Conservation (phyloP, 345 rosid species). For the Eucalyptus coolabah region DNA sequence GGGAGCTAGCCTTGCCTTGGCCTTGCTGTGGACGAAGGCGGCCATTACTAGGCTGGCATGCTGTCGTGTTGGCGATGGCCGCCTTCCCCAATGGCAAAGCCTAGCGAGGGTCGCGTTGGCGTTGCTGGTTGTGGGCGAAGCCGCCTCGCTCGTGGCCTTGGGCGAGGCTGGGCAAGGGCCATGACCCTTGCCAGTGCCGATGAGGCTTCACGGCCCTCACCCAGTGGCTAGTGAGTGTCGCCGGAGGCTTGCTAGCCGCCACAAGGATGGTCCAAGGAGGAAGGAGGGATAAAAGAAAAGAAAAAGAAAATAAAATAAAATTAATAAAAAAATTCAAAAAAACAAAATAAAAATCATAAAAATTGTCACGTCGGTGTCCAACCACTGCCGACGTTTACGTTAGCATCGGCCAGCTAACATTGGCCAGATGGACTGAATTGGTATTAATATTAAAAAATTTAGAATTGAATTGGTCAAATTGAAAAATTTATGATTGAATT, state of each 20-base stretch:
- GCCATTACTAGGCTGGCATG: no score
- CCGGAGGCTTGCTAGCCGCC: accelerated
- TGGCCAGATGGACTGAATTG: accelerated
- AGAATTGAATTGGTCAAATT: accelerated
- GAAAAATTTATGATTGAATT: no score
- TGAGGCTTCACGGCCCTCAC: no score
- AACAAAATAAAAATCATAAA: no score
- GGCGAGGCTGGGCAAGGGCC: no score
- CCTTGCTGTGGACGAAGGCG: accelerated
- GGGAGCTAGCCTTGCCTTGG: no score
- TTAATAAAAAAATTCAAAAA: no score
- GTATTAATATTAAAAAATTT: no score
- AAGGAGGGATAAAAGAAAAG: no score
- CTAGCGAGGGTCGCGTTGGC: accelerated
- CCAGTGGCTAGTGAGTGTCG: accelerated
- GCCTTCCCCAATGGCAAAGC: accelerated
- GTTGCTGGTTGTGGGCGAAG: accelerated
- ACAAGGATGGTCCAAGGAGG: no score
- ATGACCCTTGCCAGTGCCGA: accelerated
- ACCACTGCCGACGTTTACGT: accelerated
- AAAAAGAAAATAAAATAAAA: no score
- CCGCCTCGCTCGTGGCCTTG: accelerated
- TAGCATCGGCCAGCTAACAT: accelerated
- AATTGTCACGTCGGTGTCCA: accelerated
- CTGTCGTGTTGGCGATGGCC: accelerated